Percentiles rank a stretch among this genome's conserved stretches.
These are phyloP conservation scores for Scutellaria minor DNA, from an alignment of 257 asterid genomes.

Conservation along the genomic window DNA sequence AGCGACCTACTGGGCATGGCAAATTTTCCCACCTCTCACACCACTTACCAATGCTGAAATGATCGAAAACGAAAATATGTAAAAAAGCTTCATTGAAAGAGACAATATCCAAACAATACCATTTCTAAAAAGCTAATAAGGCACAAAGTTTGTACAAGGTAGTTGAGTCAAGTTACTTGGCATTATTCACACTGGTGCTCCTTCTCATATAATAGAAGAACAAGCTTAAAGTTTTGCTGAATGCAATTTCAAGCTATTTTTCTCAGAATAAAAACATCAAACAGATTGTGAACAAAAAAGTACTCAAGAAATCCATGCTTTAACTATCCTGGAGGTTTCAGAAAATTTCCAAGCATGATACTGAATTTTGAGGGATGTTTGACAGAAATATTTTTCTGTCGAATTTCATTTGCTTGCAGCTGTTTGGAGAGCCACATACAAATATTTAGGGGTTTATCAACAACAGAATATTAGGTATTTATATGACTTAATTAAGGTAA, in stretches of 20 bases:
- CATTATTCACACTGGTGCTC: no score
- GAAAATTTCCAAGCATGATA: constrained; percentile 5
- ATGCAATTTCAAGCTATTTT: background rate
- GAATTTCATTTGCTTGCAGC: background rate
- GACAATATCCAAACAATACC: no score
- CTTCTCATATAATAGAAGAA: no score
- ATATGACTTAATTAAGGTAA: background rate
- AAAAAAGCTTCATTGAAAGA: no score
- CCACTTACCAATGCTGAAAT: no score
- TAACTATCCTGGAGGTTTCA: background rate
- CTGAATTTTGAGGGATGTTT: constrained; percentile 27
- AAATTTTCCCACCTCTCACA: no score
- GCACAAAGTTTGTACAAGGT: no score
- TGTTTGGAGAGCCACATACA: background rate
- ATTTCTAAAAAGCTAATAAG: no score
- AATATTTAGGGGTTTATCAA: constrained; percentile 29
- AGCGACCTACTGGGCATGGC: no score
- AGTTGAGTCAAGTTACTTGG: no score
- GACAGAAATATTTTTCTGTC: background rate
- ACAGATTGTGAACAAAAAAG: background rate
- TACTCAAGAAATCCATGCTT: constrained; percentile 13
- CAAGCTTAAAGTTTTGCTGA: background rate
- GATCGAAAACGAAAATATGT: no score
- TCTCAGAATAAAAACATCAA: background rate
- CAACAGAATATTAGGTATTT: constrained; percentile 24